A percentile compares a stretch with the other conserved stretches of the same genome.
Evolutionary conservation across 192 early-diverging fungal species (phyloP).

Genomic region (Fimicolochytrium jonesii): DNA sequence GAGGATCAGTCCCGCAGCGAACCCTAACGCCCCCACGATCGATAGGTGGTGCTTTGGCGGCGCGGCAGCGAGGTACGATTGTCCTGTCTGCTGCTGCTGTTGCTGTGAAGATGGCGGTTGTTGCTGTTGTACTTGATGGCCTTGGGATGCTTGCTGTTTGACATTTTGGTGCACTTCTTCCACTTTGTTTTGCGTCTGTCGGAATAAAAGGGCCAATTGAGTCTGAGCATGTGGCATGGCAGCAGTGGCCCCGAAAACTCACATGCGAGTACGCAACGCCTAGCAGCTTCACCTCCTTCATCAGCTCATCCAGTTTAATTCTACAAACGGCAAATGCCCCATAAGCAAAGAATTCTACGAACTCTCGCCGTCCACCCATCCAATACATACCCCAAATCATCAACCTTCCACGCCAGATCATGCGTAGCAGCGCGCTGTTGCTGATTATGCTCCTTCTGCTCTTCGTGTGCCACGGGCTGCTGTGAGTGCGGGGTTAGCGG

Average conservation of each 20-base stretch:
- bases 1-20: conserved; percentile 3
- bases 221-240: not conserved
- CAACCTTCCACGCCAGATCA: not conserved
- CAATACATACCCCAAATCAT: not conserved
- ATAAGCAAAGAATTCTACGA: not conserved
- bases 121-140: not conserved
- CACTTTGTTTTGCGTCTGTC: not conserved
- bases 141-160: not conserved
- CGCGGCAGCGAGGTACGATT: not conserved
- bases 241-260: not conserved
- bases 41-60: too few species aligned
- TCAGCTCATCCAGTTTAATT: not conserved
- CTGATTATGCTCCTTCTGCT: not conserved
- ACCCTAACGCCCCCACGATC: conserved; percentile 6
- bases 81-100: not conserved
- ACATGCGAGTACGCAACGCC: not conserved
- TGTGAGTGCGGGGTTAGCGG: conserved; percentile 7
- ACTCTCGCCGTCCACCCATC: not conserved
- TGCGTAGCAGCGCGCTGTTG: not conserved
- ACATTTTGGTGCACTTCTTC: too few species aligned
- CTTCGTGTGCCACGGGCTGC: not conserved
- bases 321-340: not conserved
- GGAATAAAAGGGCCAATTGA: not conserved
- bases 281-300: not conserved
- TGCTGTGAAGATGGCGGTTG: not conserved